Conservation (phyloP, 192 early-diverging fungal species). For the Allomyces macrogynus region DNA sequence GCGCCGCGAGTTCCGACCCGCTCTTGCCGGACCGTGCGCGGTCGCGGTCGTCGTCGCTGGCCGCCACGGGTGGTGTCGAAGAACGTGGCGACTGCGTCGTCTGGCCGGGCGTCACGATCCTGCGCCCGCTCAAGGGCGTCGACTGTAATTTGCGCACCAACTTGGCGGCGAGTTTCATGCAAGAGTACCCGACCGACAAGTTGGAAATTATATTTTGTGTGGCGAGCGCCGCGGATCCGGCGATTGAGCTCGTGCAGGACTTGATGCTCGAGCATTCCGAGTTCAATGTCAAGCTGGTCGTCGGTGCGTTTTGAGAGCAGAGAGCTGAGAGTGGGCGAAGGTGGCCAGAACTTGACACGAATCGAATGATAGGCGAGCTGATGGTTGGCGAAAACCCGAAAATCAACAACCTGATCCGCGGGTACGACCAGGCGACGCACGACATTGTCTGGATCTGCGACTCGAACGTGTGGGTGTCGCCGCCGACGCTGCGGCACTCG, state of each 20-base stretch:
- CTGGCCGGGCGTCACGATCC: conserved; percentile 66
- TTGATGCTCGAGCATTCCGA: conserved; percentile 52
- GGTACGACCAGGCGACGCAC: conserved; percentile 52
- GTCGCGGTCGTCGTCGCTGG: no score
- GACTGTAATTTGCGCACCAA: conserved; percentile 67
- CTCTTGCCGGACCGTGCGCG: no score
- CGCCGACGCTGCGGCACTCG: not conserved
- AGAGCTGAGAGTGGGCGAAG: no score
- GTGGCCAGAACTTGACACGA: conserved; percentile 4
- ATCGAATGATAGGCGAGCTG: conserved; percentile 24
- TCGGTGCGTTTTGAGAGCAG: no score
- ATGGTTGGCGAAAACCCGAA: conserved; percentile 84
- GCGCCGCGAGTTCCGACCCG: not conserved
- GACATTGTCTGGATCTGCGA: conserved; percentile 92
- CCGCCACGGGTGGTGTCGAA: no score
- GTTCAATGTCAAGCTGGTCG: conserved; percentile 51
- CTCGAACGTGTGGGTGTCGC: conserved; percentile 49
- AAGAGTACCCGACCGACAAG: conserved; percentile 47
- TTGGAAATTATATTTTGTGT: conserved; percentile 84
- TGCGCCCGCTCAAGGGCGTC: conserved; percentile 83
- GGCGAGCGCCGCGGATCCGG: conserved; percentile 61
- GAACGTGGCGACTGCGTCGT: not conserved
- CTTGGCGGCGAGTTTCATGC: conserved; percentile 65
- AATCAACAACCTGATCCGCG: conserved; percentile 78
- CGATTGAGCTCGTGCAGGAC: conserved; percentile 43